Evolutionary conservation across 1,284 basidiomycete species (phyloP).

Genomic region (Sutorius eximius): DNA sequence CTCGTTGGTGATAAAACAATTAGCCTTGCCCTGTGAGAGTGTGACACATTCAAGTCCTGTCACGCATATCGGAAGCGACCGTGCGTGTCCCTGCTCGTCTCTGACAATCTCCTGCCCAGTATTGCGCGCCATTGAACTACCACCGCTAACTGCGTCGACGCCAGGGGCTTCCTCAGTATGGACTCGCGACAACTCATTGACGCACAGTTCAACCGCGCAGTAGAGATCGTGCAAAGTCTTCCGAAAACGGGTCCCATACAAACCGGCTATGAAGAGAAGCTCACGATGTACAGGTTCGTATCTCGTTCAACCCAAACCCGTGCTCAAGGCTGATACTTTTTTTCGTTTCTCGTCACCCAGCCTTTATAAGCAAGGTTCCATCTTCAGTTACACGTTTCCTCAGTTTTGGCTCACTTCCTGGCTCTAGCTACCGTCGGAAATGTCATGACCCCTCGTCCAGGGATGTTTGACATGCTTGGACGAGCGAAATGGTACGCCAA

Average conservation of each 20-base stretch:
- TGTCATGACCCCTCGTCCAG: conserved; percentile 77
- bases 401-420: conserved; percentile 13
- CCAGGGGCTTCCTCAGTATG: conserved; percentile 38
- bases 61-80: conserved; percentile 15
- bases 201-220: conserved; percentile 88
- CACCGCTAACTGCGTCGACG: not conserved
- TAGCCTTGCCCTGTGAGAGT: not conserved
- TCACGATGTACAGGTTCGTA: conserved; percentile 86
- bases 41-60: conserved; percentile 12
- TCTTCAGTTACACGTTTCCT: not conserved
- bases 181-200: conserved; percentile 65
- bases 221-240: conserved; percentile 89
- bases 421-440: conserved; percentile 83
- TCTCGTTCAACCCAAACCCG: not conserved
- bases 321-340: conserved; percentile 4
- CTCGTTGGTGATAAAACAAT: not conserved
- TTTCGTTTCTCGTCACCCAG: conserved; percentile 39
- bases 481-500: conserved; percentile 84
- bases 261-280: conserved; percentile 95
- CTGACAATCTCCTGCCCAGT: not conserved
- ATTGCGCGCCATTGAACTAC: not conserved
- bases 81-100: too few relatives aligned
- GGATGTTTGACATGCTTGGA: conserved; percentile 89
- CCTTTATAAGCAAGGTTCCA: conserved; percentile 87
- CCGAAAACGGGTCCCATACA: conserved; percentile 96